Base-by-base conservation (phyloP, 805 yeast species). In the Candida pseudofarinosa region DNA sequence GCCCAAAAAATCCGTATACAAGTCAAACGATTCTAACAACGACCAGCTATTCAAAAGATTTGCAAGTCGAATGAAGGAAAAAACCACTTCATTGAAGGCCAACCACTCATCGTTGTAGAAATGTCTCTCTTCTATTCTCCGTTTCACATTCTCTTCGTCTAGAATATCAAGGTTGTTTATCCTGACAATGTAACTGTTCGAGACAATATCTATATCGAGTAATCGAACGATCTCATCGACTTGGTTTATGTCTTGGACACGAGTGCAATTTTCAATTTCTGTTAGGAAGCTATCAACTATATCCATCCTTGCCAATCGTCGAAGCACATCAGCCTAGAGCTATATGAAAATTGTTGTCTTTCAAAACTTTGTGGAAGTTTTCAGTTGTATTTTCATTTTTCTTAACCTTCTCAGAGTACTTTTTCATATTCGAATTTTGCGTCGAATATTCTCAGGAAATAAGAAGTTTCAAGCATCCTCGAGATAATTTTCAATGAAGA, bases 41-140 rank as follows among this genome's bases (percentile, higher is more conserved):
- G 81, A 71, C 66, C 76, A 65, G 0, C 87, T 83, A 50, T 80
- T 70, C 18, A 80, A 58, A 44, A 77, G 79, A 33, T 71, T 60
- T 44, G 79, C 64, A 40, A 77, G 66, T 30, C 56, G 54, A 12
- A 83, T 53, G 54, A 79, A 83, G 2, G 79, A 62, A 0, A 56
- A 52, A 0, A 78, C 55, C 8, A 76, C 51, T 7, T 62, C 63
- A 38, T 72, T 75, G 49, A 80, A 76, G 0, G 79, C 72, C 6
- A 58, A 46, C 76, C 76, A 71, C n/a, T 69, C 73, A 16, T 57
- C 63, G 20, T 58, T 56, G 43, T 52, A 63, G 33, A 58, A 48
- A 10, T 52, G 45, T 14, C 57, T 50, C 4, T 40, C 43, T 20
- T 63, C 64, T 17, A 66, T 44, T 4, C 52, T 31, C 3, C 38